Evolutionary conservation across 1,284 basidiomycete genomes (phyloP), one percentile per base, ranked within the genome.

Genomic region (Puccinia triticina): DNA sequence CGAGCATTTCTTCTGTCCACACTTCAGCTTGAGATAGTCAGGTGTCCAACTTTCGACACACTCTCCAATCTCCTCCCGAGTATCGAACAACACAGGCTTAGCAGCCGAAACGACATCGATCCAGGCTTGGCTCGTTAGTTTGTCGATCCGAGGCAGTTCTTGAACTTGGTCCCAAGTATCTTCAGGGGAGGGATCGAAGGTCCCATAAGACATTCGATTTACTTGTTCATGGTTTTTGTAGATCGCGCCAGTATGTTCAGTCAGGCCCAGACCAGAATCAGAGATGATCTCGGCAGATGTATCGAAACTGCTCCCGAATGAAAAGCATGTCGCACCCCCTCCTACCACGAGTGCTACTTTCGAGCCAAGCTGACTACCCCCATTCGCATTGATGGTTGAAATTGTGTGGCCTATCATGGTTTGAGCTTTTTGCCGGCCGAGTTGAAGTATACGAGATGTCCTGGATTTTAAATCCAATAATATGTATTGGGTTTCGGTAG

Each of bases 311-410:
- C 80, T 82, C 59, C 80, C 80, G 34, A 82, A 76, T 26, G 80
- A 82, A 43, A 82, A 82, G 37, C 80, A 82, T 21, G 80, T 82
- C 0, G 64, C 50, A 43, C 80, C 80, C 37, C 80, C 80, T n/a
- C 80, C 80, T 34, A 82, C 2, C 12, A 82, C 29, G 29, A 82
- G 37, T 26, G 53, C 61, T 43, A 21, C 61, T 37, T 64, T 82
- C 23, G 34, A 75, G 8, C 21, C 11, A 73, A 50, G 32, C 50
- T 55, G 59, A 32, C 11, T 74, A 7, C 50, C 26, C 1, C 37
- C 46, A 26, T 64, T 64, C 0, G 23, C 43, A 48, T 64, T 40
- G 18, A 76, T 73, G 2, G 69, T 29, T 14, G 59, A 57, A 8
- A 67, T 57, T 21, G 59, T 69, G 75, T 82, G 80, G 32, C 72